Percentiles rank a stretch among this genome's conserved stretches.
phyloP scores from a whole-genome alignment of 202 grass and related monocot species.

The Cymbopogon flexuosus region DNA sequence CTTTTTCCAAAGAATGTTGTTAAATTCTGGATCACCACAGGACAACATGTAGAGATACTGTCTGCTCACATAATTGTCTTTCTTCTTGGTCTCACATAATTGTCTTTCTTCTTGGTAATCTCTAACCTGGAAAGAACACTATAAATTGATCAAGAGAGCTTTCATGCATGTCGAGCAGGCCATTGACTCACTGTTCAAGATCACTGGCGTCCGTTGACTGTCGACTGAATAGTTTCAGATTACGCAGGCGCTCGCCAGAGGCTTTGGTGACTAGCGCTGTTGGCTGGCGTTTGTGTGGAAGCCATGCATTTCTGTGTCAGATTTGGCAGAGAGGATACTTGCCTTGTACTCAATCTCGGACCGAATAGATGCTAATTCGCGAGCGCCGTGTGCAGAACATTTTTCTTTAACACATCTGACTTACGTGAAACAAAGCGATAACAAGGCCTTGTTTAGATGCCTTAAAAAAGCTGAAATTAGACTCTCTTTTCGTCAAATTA shows the following conservation, averaged over 20 bases:
- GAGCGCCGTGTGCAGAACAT: no score
- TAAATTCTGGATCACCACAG: background rate
- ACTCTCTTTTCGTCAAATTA: no score
- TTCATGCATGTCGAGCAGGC: background rate
- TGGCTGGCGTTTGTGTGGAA: background rate
- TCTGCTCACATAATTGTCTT: background rate
- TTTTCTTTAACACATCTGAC: no score
- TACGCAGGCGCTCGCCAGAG: background rate
- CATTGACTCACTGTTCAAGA: background rate
- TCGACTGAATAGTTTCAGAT: background rate
- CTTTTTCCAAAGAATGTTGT: background rate
- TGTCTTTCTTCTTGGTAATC: no score
- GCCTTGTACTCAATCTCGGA: no score
- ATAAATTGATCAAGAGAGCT: background rate
- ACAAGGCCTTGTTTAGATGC: no score
- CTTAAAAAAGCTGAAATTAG: no score
- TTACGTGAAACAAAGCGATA: no score
- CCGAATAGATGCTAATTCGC: no score
- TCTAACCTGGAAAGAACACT: no score
- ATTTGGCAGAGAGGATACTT: no score
- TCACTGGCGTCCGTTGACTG: background rate
- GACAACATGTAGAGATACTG: background rate
- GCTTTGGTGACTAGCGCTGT: background rate
- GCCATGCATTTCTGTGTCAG: background rate
- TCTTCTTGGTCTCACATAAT: no score